A percentile compares a stretch with the other conserved stretches of the same genome.
Conservation (phyloP, 805 yeast species). For the Metschnikowia cerradonensis region DNA sequence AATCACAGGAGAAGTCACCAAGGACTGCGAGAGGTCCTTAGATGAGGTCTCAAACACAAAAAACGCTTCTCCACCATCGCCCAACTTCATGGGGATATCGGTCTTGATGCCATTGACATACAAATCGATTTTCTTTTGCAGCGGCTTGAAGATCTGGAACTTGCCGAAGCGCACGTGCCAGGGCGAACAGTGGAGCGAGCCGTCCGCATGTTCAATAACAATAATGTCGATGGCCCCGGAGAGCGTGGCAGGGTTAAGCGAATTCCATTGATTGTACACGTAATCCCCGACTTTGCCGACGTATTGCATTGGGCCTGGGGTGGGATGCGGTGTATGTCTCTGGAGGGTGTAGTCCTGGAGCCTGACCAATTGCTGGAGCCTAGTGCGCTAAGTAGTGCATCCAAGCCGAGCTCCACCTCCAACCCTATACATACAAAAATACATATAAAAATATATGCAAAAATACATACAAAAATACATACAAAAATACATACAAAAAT, state of each 20-base stretch:
- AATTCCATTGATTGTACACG: constrained; percentile 95
- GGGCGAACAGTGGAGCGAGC: constrained; percentile 83
- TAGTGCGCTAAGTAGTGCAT: not conserved
- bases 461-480: too few relatives aligned
- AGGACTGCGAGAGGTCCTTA: constrained; percentile 64
- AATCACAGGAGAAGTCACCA: constrained; percentile 83
- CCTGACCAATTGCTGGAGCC: not conserved
- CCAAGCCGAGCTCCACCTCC: not conserved
- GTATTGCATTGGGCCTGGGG: constrained; percentile 67
- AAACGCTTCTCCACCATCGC: constrained; percentile 97
- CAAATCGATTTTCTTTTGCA: constrained; percentile 90
- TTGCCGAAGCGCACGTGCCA: constrained; percentile 96
- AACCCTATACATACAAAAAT: too few relatives aligned
- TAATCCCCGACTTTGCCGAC: constrained; percentile 93
- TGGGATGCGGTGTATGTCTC: too few relatives aligned
- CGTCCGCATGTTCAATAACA: constrained; percentile 85
- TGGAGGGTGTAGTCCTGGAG: not conserved
- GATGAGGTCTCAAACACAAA: constrained; percentile 83
- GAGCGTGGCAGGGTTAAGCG: constrained; percentile 92
- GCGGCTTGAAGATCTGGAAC: constrained; percentile 86
- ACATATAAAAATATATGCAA: too few relatives aligned
- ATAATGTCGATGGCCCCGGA: constrained; percentile 97
- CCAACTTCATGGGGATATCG: constrained; percentile 89
- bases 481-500: too few relatives aligned
- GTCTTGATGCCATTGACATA: constrained; percentile 78